These are phyloP conservation scores for Polygonum maritimum DNA, from an alignment of 148 eudicot species.

Conservation along the genomic window DNA sequence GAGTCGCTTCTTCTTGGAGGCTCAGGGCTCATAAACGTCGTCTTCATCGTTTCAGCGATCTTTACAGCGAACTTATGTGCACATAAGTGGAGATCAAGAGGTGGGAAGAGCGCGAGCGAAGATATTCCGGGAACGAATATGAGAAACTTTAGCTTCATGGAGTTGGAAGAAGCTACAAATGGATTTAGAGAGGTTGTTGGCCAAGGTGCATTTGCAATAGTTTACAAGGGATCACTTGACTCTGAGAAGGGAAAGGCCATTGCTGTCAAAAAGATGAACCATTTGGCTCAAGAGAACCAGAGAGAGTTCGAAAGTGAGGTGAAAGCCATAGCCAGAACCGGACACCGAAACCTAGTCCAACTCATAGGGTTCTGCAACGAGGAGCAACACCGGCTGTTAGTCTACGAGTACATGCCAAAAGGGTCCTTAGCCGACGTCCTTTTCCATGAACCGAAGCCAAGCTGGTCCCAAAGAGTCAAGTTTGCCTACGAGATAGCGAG, in stretches of 20 bases:
- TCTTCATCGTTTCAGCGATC: background rate
- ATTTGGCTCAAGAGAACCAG: slow-evolving; percentile 20
- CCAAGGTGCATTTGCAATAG: slow-evolving; percentile 8
- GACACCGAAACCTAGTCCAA: slow-evolving; percentile 37
- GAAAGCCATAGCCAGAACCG: slow-evolving; percentile 30
- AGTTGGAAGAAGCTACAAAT: slow-evolving; percentile 1
- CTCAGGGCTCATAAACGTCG: background rate
- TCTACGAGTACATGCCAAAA: slow-evolving; percentile 42
- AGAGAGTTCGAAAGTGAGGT: slow-evolving; percentile 43
- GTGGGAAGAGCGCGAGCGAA: background rate
- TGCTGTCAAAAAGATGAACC: background rate
- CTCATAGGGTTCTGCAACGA: slow-evolving; percentile 45
- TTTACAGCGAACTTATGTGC: background rate
- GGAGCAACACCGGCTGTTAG: slow-evolving; percentile 31
- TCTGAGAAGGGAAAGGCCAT: background rate
- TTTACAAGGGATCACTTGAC: slow-evolving; percentile 10
- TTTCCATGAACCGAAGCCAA: slow-evolving; percentile 25
- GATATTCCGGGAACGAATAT: background rate
- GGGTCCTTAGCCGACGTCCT: slow-evolving; percentile 33
- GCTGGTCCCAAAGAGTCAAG: slow-evolving; percentile 26
- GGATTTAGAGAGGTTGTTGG: slow-evolving; percentile 1
- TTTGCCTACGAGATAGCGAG: slow-evolving; percentile 27
- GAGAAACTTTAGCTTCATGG: background rate
- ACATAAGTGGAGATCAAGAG: background rate
- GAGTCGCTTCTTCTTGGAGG: background rate